Evolutionary conservation across 2,329 filamentous ascomycete genomes (phyloP), one percentile per base, ranked within the genome.

Genomic region (Ilyonectria sp.): DNA sequence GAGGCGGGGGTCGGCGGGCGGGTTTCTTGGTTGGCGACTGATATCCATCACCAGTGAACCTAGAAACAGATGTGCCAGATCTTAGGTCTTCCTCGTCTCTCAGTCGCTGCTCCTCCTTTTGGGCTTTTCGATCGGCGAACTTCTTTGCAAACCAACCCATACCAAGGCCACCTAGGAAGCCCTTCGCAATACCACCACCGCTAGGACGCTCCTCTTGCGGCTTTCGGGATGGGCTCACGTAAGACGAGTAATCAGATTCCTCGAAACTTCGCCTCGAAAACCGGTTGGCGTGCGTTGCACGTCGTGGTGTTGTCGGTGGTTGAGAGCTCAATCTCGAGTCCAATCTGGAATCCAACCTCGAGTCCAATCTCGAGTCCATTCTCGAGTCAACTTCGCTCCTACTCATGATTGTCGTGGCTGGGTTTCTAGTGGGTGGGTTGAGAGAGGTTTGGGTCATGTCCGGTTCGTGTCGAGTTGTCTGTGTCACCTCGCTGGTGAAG

Each of bases 21-120:
- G 74, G 67, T 44, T 72, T 81, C 54, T 86, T 81, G 0, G 83
- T 79, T 2, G 88, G 86, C 17, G 85, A 85, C 3, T 83, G 82
- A 67, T 87, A 84, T 29, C 91, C 91, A 76, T 94, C 93, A 31
- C 89, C 92, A 2, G 92, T 94, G 68, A 89, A 94, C 72, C 86
- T 86, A 23, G 90, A 89, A n/a, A 87, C 85, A 35, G 86, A 86
- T 40, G 87, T 88, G 6, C 93, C 87, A 23, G 89, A 87, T 60
- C 89, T 86, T 71, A 81, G 73, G 2, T 90, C 85, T 62, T 91
- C 88, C 78, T 89, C 78, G 6, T 85, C 81, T 37, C 76, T 76
- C 5, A 81, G 43, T 44, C 86, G 82, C 33, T 85, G 85, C 56
- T 85, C 86, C 67, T 86, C 86, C 60, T 82, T 81, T 68, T 75